Evolutionary conservation across 1,139 yeast genomes (phyloP).

Genomic region (Magnusiomyces tetraspermus): DNA sequence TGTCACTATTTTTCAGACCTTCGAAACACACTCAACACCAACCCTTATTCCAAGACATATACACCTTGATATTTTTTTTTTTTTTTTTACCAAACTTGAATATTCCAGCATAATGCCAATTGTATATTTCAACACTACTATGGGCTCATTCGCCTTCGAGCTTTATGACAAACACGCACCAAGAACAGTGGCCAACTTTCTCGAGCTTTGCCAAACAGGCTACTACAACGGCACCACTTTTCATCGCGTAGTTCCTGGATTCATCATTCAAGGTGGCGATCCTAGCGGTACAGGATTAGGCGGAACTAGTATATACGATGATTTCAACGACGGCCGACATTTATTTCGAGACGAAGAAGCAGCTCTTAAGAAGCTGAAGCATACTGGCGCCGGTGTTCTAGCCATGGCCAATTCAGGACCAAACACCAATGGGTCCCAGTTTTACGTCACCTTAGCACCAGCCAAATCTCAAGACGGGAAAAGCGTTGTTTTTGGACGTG

Average conservation of each 20-base stretch:
- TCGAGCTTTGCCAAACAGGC: slow-evolving; percentile 24
- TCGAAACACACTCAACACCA: too few species aligned
- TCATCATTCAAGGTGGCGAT: slow-evolving; percentile 35
- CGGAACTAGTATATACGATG: slow-evolving; percentile 28
- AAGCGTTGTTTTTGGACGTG: slow-evolving; percentile 52
- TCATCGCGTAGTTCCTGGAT: slow-evolving; percentile 34
- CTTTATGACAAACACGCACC: slow-evolving; percentile 30
- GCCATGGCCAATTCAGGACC: slow-evolving; percentile 38
- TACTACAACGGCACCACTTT: slow-evolving; percentile 32
- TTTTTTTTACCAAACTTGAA: not conserved
- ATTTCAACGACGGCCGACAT: slow-evolving; percentile 10
- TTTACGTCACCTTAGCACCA: slow-evolving; percentile 44
- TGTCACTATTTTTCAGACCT: too few species aligned
- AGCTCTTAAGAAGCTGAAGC: slow-evolving; percentile 31
- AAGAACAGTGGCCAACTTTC: slow-evolving; percentile 26
- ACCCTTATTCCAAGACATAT: too few species aligned
- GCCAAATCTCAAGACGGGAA: slow-evolving; percentile 41
- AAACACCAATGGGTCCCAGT: slow-evolving; percentile 37
- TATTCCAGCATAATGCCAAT: slow-evolving; percentile 7
- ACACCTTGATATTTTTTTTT: too few species aligned
- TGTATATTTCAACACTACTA: slow-evolving; percentile 18
- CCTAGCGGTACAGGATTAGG: slow-evolving; percentile 33
- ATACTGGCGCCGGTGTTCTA: slow-evolving; percentile 45
- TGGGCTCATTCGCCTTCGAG: slow-evolving; percentile 26
- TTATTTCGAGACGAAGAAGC: slow-evolving; percentile 36